Base-by-base conservation (phyloP, 805 yeast genomes). In the Schizosaccharomyces lindneri region DNA sequence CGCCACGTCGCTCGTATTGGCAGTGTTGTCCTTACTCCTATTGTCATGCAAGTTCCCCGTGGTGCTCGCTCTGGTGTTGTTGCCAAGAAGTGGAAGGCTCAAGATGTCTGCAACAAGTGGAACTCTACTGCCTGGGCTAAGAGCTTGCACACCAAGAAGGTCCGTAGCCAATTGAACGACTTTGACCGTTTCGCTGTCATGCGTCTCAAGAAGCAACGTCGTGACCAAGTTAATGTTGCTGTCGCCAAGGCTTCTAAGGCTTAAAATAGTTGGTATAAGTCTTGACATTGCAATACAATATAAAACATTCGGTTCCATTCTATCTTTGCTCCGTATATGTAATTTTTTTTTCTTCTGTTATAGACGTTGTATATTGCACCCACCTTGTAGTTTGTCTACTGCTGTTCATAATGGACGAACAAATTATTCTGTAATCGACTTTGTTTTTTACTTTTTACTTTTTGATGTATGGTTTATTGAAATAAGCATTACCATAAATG, bases 141-240 rank as follows among this genome's bases (percentile, higher is more conserved):
- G 85, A 89, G 88, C 82, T 84, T 93, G 73, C 96, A 94, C 75
- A 84, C 86, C 78, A 87, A 87, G 78, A 83, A 85, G 78, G 87
- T 83, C 78, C 87, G 98, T 83, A 78, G 94, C 72, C 79, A 83
- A 74, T 85, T 94, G 76, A 75, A 90, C 70, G 99, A 93, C 79
- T 93, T 93, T 73, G 96, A 93, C 82, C 89, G 99, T 84, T 93
- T 93, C 96, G 96, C 90, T 83, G 98, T 90, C 71, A 75, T 85
- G 77, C 94, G 88, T 71, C 83, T 88, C 76, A 93, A 85, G 85
- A 93, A 90, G 84, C 97, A 94, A 82, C 60, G 60, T 36, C 60
- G 60, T 21, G 27, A 39, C 43, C 29, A 39, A 21, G 60, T 57
- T 57, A 24, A 31, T 27, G 48, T 39, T 36, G 48, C 43, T 39